Evolutionary conservation across 1,284 basidiomycete genomes (phyloP).

Genomic region (Sanghuangporus baumii): DNA sequence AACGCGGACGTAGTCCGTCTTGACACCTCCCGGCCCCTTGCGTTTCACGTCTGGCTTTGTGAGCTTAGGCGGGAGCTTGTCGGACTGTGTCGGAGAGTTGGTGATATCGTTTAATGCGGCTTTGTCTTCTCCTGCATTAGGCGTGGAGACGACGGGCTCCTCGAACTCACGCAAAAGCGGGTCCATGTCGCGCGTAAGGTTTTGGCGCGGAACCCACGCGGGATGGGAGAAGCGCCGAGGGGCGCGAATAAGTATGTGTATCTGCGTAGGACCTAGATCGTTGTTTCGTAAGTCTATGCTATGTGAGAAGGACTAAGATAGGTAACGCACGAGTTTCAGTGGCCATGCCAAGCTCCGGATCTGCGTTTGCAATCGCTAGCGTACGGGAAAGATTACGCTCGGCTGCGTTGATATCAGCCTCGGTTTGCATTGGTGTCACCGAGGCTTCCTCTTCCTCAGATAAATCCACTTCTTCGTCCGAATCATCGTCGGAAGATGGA

Average conservation of each 20-base stretch:
- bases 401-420: conserved; percentile 30
- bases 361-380: conserved; percentile 49
- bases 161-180: conserved; percentile 33
- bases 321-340: conserved; percentile 50
- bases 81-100: conserved; percentile 4
- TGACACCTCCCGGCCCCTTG: conserved; percentile 24
- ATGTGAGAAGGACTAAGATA: not conserved
- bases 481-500: conserved; percentile 17
- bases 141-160: conserved; percentile 20
- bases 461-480: conserved; percentile 20
- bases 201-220: conserved; percentile 69
- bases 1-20: conserved; percentile 59
- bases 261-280: conserved; percentile 56
- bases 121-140: not conserved
- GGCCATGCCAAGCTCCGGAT: conserved; percentile 52
- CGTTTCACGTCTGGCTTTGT: conserved; percentile 13
- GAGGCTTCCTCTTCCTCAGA: conserved; percentile 16
- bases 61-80: not conserved
- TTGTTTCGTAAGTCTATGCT: not conserved
- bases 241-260: conserved; percentile 62
- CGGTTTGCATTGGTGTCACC: not conserved
- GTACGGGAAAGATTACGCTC: conserved; percentile 58
- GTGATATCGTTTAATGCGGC: not conserved
- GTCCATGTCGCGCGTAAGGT: conserved; percentile 37
- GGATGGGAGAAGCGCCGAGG: conserved; percentile 67